Conservation (phyloP, 257 asterid genomes). For the Salvia hispanica region DNA sequence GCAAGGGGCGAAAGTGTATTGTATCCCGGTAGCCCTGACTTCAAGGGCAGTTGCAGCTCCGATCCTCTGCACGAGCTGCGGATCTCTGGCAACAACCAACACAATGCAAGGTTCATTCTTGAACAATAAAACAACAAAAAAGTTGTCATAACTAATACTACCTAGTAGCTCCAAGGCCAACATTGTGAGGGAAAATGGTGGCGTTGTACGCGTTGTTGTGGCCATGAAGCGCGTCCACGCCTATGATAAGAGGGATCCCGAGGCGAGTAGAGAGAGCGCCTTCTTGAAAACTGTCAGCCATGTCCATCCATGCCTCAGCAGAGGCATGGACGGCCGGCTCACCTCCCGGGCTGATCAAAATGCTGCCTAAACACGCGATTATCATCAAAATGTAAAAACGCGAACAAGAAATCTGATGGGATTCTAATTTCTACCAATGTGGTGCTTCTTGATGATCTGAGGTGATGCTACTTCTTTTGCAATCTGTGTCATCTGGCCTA, state of each 20-base stretch:
- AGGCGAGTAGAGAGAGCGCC: constrained; percentile 48
- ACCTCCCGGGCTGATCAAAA: constrained; percentile 37
- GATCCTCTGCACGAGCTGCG: constrained; percentile 44
- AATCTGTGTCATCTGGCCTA: constrained; percentile 53
- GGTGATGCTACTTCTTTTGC: constrained; percentile 32
- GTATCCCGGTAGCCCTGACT: constrained; percentile 48
- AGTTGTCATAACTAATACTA: background rate
- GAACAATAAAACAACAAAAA: background rate
- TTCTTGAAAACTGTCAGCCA: constrained; percentile 47
- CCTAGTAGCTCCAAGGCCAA: constrained; percentile 61
- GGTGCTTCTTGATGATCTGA: constrained; percentile 34
- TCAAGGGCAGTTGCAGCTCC: constrained; percentile 41
- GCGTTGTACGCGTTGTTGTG: constrained; percentile 50
- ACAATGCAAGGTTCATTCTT: background rate
- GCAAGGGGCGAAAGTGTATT: constrained; percentile 54
- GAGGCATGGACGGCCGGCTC: constrained; percentile 43
- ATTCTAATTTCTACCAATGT: constrained; percentile 34
- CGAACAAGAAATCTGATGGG: too few relatives aligned
- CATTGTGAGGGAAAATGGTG: constrained; percentile 60
- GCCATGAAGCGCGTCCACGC: constrained; percentile 59
- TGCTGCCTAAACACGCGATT: constrained; percentile 42
- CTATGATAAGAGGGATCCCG: constrained; percentile 55
- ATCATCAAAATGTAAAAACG: too few relatives aligned
- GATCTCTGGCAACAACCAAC: constrained; percentile 39
- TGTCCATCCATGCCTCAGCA: constrained; percentile 46